phyloP scores from a whole-genome alignment of 345 rosid genomes.

The Ceriops tagal region DNA sequence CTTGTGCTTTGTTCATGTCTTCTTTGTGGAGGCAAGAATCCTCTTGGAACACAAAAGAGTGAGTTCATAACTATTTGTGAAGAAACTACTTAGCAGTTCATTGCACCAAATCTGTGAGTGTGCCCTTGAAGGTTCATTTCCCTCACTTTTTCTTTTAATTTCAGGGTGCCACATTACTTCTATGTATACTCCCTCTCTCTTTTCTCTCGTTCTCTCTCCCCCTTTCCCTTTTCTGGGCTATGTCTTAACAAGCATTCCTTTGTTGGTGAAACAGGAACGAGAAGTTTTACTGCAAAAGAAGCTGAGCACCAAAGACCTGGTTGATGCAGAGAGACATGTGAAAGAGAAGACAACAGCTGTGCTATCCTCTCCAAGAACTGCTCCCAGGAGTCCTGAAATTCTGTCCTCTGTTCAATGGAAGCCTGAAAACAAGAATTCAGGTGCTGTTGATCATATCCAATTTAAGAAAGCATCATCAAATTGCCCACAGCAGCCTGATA shows the following conservation, averaged over 20 bases:
- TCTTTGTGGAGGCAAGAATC: background rate
- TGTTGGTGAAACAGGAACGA: conserved; percentile 27
- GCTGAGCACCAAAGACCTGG: conserved; percentile 27
- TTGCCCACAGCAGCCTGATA: conserved; percentile 44
- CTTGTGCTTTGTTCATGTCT: no score
- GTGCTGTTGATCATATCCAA: conserved; percentile 30
- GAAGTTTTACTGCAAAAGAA: conserved; percentile 41
- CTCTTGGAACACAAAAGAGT: background rate
- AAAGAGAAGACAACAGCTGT: conserved; percentile 54
- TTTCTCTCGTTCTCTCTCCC: background rate
- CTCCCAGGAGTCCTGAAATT: conserved; percentile 30
- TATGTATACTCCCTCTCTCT: background rate
- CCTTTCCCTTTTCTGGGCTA: background rate
- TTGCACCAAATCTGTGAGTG: background rate
- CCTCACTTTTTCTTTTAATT: background rate
- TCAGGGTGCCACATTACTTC: background rate
- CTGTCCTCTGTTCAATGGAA: conserved; percentile 37
- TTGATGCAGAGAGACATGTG: conserved; percentile 49
- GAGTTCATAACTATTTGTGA: background rate
- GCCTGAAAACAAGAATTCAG: conserved; percentile 40
- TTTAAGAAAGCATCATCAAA: conserved; percentile 40
- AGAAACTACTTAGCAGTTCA: background rate
- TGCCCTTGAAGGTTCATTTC: background rate
- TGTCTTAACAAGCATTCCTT: conserved; percentile 11
- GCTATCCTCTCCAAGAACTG: conserved; percentile 52